A percentile compares a stretch with the other conserved stretches of the same genome.
Evolutionary conservation across 768 basidiomycete species (phyloP).

Genomic region (Tubosaeta brunneosetosa): DNA sequence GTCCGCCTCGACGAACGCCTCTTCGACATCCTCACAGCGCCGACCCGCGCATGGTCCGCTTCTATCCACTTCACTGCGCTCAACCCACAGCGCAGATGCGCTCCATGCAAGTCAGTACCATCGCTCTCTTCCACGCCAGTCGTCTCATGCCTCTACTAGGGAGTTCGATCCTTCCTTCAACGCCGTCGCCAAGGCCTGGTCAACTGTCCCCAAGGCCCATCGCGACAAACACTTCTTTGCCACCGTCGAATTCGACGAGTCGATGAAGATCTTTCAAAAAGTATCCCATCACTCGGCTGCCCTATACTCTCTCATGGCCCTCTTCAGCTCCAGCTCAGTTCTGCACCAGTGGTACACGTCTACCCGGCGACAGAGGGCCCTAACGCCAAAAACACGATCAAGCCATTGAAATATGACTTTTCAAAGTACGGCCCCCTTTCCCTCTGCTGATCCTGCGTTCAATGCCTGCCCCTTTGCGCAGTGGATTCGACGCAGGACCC

Average conservation of each 20-base stretch:
- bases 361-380: slow-evolving; percentile 73
- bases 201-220: slow-evolving; percentile 50
- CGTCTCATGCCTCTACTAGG: slow-evolving; percentile 37
- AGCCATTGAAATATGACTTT: slow-evolving; percentile 74
- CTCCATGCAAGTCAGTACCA: slow-evolving; percentile 80
- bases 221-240: slow-evolving; percentile 89
- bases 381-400: slow-evolving; percentile 45
- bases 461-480: slow-evolving; percentile 28
- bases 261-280: slow-evolving; percentile 72
- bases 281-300: slow-evolving; percentile 34
- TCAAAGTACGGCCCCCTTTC: slow-evolving; percentile 46
- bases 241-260: slow-evolving; percentile 81
- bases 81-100: slow-evolving; percentile 73
- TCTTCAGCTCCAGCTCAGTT: slow-evolving; percentile 67
- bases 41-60: slow-evolving; percentile 83
- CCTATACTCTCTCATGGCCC: slow-evolving; percentile 9
- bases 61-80: slow-evolving; percentile 87
- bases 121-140: not conserved
- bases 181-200: slow-evolving; percentile 84
- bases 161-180: slow-evolving; percentile 82
- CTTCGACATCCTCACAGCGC: slow-evolving; percentile 73
- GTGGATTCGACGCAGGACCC: slow-evolving; percentile 77
- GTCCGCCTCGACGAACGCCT: slow-evolving; percentile 72
- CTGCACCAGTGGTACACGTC: slow-evolving; percentile 80
- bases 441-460: not conserved